Percentiles rank a stretch among this genome's conserved stretches.
phyloP scores from a whole-genome alignment of 2,329 filamentous ascomycete genomes.

The Aspergillus pseudotamarii region DNA sequence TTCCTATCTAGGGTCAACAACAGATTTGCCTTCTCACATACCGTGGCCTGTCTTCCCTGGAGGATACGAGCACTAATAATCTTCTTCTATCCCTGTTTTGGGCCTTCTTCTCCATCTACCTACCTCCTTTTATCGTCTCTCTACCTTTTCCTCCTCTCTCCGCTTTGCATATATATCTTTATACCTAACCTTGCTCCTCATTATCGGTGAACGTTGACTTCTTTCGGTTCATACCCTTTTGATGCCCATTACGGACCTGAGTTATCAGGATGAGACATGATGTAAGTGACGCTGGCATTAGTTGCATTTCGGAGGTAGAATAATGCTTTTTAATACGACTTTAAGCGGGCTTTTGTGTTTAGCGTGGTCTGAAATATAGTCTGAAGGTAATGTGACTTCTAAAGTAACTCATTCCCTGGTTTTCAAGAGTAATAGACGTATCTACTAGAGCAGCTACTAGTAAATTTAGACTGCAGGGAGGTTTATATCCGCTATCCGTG shows the following conservation, averaged over 20 bases:
- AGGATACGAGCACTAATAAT: background rate
- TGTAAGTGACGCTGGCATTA: background rate
- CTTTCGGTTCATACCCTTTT: conserved; percentile 2
- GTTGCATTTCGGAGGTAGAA: background rate
- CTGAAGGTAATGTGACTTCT: background rate
- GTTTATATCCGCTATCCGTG: too few relatives aligned
- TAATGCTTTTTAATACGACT: background rate
- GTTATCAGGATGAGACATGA: conserved; percentile 1
- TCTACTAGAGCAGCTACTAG: background rate
- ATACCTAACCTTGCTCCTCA: background rate
- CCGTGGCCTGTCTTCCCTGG: background rate
- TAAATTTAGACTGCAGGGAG: too few relatives aligned
- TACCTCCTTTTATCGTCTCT: background rate
- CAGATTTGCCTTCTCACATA: background rate
- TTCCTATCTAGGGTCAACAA: background rate
- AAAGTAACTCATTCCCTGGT: background rate
- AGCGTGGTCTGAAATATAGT: background rate
- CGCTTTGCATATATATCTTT: background rate
- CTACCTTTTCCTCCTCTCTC: background rate
- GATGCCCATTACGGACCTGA: background rate
- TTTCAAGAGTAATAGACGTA: background rate
- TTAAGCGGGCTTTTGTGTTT: background rate
- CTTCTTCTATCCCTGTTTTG: background rate
- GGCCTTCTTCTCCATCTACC: background rate
- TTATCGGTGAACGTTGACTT: background rate